phyloP scores from a whole-genome alignment of 169 alveolate genomes.

The Cryptosporidium xiaoi region DNA sequence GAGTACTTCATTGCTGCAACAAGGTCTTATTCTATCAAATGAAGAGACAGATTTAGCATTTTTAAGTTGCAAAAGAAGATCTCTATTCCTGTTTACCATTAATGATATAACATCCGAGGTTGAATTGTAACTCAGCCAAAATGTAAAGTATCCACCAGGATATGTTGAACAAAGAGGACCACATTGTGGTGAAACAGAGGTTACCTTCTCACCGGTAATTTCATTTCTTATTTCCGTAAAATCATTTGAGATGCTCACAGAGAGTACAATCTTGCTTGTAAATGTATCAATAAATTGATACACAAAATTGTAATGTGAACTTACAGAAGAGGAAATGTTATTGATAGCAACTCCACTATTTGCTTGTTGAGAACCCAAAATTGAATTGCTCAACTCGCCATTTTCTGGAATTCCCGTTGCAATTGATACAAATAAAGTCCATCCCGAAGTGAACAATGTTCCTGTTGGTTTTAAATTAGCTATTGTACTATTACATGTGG shows the following conservation, averaged over 20 bases:
- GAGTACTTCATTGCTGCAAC: conserved; percentile 1
- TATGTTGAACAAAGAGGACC: conserved; percentile 70
- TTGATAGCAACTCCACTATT: background rate
- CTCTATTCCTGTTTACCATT: conserved; percentile 24
- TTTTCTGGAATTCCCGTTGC: conserved; percentile 32
- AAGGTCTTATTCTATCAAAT: conserved; percentile 41
- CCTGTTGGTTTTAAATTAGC: conserved; percentile 24
- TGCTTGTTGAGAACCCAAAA: background rate
- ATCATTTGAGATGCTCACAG: conserved; percentile 9
- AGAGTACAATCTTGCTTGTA: conserved; percentile 35
- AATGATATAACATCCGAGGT: background rate
- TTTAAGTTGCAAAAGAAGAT: conserved; percentile 18
- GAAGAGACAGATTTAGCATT: conserved; percentile 9
- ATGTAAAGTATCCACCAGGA: conserved; percentile 63
- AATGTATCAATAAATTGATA: conserved; percentile 20
- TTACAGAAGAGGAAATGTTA: background rate
- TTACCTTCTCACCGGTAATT: conserved; percentile 25
- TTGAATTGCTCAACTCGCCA: background rate
- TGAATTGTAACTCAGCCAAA: conserved; percentile 40
- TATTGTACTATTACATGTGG: conserved; percentile 41
- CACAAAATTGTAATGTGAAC: conserved; percentile 7
- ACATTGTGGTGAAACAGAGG: conserved; percentile 67
- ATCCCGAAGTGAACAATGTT: conserved; percentile 39
- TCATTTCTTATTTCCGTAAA: conserved; percentile 19
- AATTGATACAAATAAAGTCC: conserved; percentile 49